Evolutionary conservation across 805 yeast species (phyloP), one percentile per base, ranked within the genome.

Genomic region (Aciculoconidium aculeatum): DNA sequence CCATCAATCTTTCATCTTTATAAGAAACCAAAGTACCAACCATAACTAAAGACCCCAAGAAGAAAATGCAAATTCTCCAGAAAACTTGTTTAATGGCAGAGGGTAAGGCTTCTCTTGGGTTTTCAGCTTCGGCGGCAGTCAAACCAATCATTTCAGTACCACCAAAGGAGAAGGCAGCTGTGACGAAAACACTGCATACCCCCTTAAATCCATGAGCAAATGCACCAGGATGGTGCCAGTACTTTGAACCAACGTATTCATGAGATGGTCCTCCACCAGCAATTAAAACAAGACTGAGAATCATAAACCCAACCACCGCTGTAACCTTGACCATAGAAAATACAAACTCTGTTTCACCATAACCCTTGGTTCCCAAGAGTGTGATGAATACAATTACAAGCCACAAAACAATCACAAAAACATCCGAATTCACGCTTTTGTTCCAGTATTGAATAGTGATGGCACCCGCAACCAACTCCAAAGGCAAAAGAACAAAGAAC

Each of bases 391-490:
- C 51, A 36, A 75, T 72, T 1, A 65, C 45, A 1, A 55, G 57
- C 54, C 67, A 72, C 41, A 72, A 73, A 13, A 74, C 62, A 3
- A 73, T 65, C 11, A 76, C 77, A 74, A 77, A 76, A 7, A 75
- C 78, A 32, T 71, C 80, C 0, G 79, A 65, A 40, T 70, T 70
- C 4, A 68, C 64, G n/a, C 41, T 11, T 10, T 55, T 48, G 34
- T 68, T 60, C 83, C 83, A 76, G 45, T 70, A 75, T 38, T 60
- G 52, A 21, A 76, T 63, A 6, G 78, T 72, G 43, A 75, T 68
- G n/a, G 79, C 63, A 17, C 73, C 74, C 16, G 80, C 80, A 17
- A 75, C 75, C 40, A 76, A 52, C 48, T 77, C 82, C 36, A 72
- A 58, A 3, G 82, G 80, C 35, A 76, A 57, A 13, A 74, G 58